Conservation (phyloP, 805 yeast species). For the Yarrowia sp. region DNA sequence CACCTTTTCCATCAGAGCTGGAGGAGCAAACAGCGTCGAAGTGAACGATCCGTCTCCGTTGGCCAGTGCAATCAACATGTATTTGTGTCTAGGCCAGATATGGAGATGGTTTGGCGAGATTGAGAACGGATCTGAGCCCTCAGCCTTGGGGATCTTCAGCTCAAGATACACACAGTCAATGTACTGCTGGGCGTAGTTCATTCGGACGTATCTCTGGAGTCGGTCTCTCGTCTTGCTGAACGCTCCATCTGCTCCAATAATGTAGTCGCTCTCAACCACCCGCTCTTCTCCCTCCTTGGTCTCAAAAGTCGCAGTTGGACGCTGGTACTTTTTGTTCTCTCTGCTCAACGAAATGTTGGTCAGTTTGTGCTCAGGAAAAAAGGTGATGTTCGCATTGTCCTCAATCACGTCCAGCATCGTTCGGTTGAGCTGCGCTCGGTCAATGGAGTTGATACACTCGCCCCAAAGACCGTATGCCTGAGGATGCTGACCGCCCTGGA, state of each 20-base stretch:
- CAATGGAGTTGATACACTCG: conserved; percentile 85
- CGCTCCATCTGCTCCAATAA: conserved; percentile 88
- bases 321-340: conserved; percentile 27
- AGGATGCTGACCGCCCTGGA: conserved; percentile 65
- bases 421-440: conserved; percentile 72
- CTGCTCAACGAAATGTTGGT: conserved; percentile 51
- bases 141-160: conserved; percentile 64
- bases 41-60: conserved; percentile 88
- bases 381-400: conserved; percentile 54
- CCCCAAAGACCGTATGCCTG: conserved; percentile 84
- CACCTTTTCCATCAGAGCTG: conserved; percentile 64
- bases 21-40: conserved; percentile 85
- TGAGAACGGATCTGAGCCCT: conserved; percentile 50
- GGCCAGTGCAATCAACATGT: conserved; percentile 89
- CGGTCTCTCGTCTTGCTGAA: conserved; percentile 75
- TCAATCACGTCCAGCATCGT: conserved; percentile 69
- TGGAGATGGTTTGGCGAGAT: conserved; percentile 81
- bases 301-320: conserved; percentile 40
- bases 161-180: conserved; percentile 87
- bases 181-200: conserved; percentile 77
- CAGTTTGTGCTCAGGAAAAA: conserved; percentile 66
- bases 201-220: conserved; percentile 67
- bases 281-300: conserved; percentile 39
- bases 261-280: conserved; percentile 57
- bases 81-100: conserved; percentile 89